Percentiles rank a stretch among this genome's conserved stretches.
These are phyloP conservation scores for Tetrahymena elliotti DNA, from an alignment of 73 alveolate genomes.

Conservation along the genomic window DNA sequence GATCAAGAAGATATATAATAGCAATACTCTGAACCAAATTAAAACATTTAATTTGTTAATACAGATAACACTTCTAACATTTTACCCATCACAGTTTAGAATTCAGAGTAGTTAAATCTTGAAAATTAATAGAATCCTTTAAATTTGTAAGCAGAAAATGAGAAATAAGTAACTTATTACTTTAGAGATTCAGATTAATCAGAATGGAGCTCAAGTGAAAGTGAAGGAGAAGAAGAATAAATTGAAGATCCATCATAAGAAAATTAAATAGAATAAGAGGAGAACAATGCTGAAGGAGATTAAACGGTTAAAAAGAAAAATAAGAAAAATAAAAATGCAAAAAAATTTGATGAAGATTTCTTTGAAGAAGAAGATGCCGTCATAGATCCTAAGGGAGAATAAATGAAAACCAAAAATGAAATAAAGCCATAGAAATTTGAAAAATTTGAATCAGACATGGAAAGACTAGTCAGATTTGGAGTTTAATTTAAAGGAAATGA, in stretches of 20 bases:
- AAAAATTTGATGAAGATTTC: background rate
- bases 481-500: background rate
- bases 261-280: background rate
- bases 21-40: background rate
- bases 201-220: background rate
- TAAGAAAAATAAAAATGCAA: background rate
- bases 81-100: background rate
- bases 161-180: background rate
- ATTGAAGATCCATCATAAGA: background rate
- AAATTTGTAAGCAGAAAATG: background rate
- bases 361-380: background rate
- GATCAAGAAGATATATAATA: background rate
- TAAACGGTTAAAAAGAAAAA: background rate
- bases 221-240: background rate
- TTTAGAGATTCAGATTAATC: background rate
- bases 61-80: background rate
- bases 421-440: background rate
- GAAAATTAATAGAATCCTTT: background rate
- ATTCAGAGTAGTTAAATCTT: background rate
- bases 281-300: background rate
- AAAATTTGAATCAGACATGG: background rate
- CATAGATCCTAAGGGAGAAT: background rate
- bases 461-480: background rate
- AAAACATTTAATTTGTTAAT: background rate
- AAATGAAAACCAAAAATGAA: background rate